Percentiles rank a stretch among this genome's conserved stretches.
Evolutionary conservation across 306 rosid genomes (phyloP).

Genomic region (Prunus armeniaca): DNA sequence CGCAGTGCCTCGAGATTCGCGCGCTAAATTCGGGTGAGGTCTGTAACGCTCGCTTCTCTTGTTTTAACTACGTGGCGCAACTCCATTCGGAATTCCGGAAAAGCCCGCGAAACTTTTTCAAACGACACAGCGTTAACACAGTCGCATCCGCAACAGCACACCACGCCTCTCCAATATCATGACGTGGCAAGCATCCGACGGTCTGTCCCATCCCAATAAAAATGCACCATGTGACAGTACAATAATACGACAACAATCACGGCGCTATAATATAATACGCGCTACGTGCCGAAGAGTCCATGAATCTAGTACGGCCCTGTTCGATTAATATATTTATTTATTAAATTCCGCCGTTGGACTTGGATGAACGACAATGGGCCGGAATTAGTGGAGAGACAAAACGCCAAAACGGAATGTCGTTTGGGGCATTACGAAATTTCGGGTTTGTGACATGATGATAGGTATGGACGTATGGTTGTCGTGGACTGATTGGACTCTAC

Average conservation of each 20-base stretch:
- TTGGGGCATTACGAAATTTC: background rate
- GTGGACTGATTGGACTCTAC: background rate
- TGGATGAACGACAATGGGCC: background rate
- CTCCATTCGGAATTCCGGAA: background rate
- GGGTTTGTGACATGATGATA: background rate
- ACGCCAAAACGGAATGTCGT: background rate
- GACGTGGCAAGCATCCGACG: background rate
- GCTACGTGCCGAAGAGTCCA: background rate
- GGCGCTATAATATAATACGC: background rate
- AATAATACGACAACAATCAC: background rate
- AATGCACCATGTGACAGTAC: background rate
- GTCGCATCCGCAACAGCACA: background rate
- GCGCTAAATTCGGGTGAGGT: background rate
- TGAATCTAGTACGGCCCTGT: background rate
- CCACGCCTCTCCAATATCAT: too few species aligned
- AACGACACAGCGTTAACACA: background rate
- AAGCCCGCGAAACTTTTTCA: background rate
- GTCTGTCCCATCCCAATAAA: background rate
- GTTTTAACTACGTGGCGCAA: background rate
- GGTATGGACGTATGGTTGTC: background rate
- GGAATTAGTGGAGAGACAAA: background rate
- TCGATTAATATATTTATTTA: background rate
- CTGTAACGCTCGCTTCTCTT: background rate
- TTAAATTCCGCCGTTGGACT: background rate
- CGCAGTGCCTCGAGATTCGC: background rate